Base-by-base conservation (phyloP, 768 basidiomycete genomes). In the Mycena haematopus region DNA sequence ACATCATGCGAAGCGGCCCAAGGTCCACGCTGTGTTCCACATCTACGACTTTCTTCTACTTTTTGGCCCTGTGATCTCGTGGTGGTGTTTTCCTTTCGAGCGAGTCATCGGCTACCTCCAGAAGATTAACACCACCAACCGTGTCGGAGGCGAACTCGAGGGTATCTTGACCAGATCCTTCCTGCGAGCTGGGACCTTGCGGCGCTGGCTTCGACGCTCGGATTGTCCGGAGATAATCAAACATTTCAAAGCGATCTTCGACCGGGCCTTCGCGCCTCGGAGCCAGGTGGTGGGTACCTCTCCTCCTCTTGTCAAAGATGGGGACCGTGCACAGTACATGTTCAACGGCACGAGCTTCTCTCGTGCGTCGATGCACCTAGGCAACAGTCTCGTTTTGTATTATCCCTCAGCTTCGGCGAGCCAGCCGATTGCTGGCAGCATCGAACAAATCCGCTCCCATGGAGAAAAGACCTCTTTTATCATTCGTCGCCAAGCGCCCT, bases 21-120 rank as follows among this genome's bases (percentile, higher is more conserved):
- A 75, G 46, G 21, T 70, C 17, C 77, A 78, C 53, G 65, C 71
- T 17, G 66, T 73, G 0, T 68, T 78, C 50, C 79, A 79, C 58
- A 54, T 80, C 9, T 65, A 70, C 15, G 71, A 79, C 19, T 79
- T 77, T 54, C 66, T 79, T 3, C n/a, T 69, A 0, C 65, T 73
- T 8, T 79, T 78, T 57, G 76, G 80, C 0, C 77, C 78, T 11
- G 66, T 77, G 1, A 69, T 65, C 4, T 73, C 72, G 0, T 82
- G 79, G 81, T 80, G 75, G 76, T 70, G 67, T 33, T 80, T 78
- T 62, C 75, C 76, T 0, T 79, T 79, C 56, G 76, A 81, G 63
- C 65, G 68, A 0, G 52, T 78, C 19, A 80, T 80, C 49, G 76
- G 80, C 11, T 65, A 58, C 13, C 62, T 81, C 0, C 77, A 81